Percentiles rank a stretch among this genome's conserved stretches.
Evolutionary conservation across 305 asterid genomes (phyloP).

Genomic region (Solanum aculeatissimum): DNA sequence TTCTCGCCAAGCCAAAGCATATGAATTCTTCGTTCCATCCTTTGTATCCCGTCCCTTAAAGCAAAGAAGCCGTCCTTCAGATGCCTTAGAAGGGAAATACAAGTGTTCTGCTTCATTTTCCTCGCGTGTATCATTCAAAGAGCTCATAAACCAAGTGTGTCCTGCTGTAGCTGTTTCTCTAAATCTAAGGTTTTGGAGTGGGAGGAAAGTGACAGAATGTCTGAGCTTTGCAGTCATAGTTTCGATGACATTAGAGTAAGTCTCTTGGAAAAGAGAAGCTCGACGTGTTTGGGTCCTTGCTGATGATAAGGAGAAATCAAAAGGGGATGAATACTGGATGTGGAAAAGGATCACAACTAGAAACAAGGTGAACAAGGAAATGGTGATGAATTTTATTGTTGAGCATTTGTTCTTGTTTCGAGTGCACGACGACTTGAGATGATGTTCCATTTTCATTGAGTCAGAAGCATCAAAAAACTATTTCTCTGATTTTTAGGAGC

Average conservation of each 20-base stretch:
- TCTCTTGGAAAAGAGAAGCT: not conserved
- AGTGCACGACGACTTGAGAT: not conserved
- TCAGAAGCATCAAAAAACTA: not conserved
- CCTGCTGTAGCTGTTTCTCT: conserved; percentile 8
- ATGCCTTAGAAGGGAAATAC: conserved; percentile 34
- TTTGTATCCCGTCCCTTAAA: conserved; percentile 24
- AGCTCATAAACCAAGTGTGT: conserved; percentile 58
- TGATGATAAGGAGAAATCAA: not conserved
- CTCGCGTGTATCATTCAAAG: conserved; percentile 27
- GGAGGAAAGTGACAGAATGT: conserved; percentile 19
- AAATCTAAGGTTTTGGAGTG: conserved; percentile 15
- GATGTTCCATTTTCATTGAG: not conserved
- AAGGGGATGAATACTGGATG: not conserved
- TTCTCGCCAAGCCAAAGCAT: conserved; percentile 47
- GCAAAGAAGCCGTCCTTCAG: conserved; percentile 36
- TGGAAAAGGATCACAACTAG: conserved; percentile 2
- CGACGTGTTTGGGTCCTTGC: not conserved
- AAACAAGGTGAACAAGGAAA: not conserved
- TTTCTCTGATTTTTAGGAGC: not conserved
- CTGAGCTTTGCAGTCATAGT: conserved; percentile 1
- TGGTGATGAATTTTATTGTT: not conserved
- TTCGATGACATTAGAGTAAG: not conserved
- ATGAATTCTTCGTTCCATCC: conserved; percentile 46
- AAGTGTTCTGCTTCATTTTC: conserved; percentile 33
- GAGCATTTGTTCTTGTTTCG: conserved; percentile 2